Conservation (phyloP, 1,284 basidiomycete species). For the Athelia sp. region DNA sequence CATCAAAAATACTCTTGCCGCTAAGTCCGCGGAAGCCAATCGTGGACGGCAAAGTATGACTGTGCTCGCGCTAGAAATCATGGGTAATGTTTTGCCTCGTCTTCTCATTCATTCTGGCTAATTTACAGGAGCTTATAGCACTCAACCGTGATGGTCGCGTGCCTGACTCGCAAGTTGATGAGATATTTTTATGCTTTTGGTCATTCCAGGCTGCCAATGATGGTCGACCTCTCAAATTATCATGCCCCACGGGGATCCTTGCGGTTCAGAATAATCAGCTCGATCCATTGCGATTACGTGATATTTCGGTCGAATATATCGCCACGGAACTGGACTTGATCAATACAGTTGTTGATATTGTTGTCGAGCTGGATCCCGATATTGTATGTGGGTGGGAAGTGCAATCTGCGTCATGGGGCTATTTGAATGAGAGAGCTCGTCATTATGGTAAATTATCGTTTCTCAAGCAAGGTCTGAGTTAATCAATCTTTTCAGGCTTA, state of each 20-base stretch:
- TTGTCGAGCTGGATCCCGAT: slow-evolving; percentile 85
- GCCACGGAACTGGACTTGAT: slow-evolving; percentile 79
- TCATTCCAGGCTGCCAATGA: slow-evolving; percentile 55
- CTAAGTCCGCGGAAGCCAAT: slow-evolving; percentile 29
- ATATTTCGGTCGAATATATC: slow-evolving; percentile 50
- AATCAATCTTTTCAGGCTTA: slow-evolving; percentile 43
- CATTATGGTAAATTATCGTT: slow-evolving; percentile 46
- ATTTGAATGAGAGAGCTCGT: slow-evolving; percentile 67
- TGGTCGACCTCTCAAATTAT: slow-evolving; percentile 26
- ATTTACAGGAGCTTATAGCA: slow-evolving; percentile 33
- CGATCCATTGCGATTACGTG: slow-evolving; percentile 34
- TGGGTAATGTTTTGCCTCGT: slow-evolving; percentile 47
- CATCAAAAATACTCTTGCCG: slow-evolving; percentile 52
- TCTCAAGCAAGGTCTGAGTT: background rate
- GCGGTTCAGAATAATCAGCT: slow-evolving; percentile 40
- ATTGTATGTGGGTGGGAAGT: slow-evolving; percentile 92
- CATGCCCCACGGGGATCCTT: slow-evolving; percentile 56
- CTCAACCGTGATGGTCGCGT: slow-evolving; percentile 58
- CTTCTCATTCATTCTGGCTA: background rate
- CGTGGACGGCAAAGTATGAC: slow-evolving; percentile 78
- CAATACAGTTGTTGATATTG: slow-evolving; percentile 73
- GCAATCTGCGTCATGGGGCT: slow-evolving; percentile 88
- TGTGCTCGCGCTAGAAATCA: slow-evolving; percentile 78
- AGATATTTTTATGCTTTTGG: slow-evolving; percentile 62
- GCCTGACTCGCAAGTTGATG: slow-evolving; percentile 71